Base-by-base conservation (phyloP, 2,329 filamentous ascomycete genomes). In the Stagonosporopsis rhizophila region DNA sequence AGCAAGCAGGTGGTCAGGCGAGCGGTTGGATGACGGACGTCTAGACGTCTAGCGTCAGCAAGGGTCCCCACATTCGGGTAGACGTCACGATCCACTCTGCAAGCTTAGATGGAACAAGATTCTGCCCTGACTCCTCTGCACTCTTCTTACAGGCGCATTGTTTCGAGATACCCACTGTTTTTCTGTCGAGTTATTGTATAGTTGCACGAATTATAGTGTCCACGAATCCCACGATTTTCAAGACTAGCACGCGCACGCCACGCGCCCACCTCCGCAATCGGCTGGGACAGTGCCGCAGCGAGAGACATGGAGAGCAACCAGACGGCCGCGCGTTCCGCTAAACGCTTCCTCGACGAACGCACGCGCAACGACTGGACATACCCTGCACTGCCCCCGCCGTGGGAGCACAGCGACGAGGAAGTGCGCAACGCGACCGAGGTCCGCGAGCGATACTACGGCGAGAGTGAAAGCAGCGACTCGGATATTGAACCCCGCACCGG, bases 301-400 rank as follows among this genome's bases (percentile, higher is more conserved):
- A 22, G 20, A 34, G 19, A 22, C 61, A 76, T 76, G 74, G 71
- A 75, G 28, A 72, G 62, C 61, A 78, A 80, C 64, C 75, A 77
- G 56, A 66, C 72, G n/a, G 77, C 79, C 38, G 64, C 77, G 23
- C 72, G 79, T 44, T 74, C 78, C 32, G 77, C 79, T 22, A 74
- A 75, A 38, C 73, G 75, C 41, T 72, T 76, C 60, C 73, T 81
- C 55, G 69, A 72, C 39, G 75, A 78, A 35, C 74, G 71, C 51
- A 69, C 81, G 19, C 76, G 78, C 60, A 74, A 72, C 61, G 79
- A 82, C 68, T 82, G 80, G 80, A 62, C 73, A 34, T 81, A 76
- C 55, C 78, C 79, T 11, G 51, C 70, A 20, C 27, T 61, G 17
- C 71, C 69, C 19, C 66, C 62, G 2, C 64, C 70, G 28, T 70